phyloP scores from a whole-genome alignment of 495 filamentous ascomycete genomes.

The Daldinia grandis region DNA sequence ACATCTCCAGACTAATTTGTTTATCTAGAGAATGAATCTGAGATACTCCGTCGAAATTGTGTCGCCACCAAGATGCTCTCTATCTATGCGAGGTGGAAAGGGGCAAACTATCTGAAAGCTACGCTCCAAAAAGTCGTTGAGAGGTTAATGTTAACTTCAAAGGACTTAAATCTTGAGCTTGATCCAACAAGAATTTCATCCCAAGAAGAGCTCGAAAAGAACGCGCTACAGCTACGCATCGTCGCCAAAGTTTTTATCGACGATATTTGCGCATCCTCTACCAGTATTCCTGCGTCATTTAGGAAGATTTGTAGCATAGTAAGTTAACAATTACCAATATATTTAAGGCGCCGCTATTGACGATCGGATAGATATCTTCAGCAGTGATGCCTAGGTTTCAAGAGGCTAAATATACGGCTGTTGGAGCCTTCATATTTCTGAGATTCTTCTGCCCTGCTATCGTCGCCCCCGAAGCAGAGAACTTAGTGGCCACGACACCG shows the following conservation, averaged over 20 bases:
- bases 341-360: not conserved
- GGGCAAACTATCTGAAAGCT: constrained; percentile 65
- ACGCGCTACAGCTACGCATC: constrained; percentile 65
- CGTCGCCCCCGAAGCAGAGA: constrained; percentile 71
- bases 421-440: constrained; percentile 73
- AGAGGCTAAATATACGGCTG: constrained; percentile 74
- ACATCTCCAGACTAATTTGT: constrained; percentile 3
- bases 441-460: constrained; percentile 76
- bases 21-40: constrained; percentile 65
- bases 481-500: constrained; percentile 62
- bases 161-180: constrained; percentile 70
- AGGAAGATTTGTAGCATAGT: constrained; percentile 70
- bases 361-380: constrained; percentile 56
- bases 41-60: constrained; percentile 68
- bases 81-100: constrained; percentile 74
- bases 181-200: constrained; percentile 66
- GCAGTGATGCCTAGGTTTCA: constrained; percentile 67
- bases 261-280: constrained; percentile 67
- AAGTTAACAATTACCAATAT: constrained; percentile 32
- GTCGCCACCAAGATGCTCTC: constrained; percentile 75
- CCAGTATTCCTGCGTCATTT: constrained; percentile 68
- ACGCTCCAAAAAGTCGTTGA: constrained; percentile 70
- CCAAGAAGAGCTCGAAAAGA: constrained; percentile 66
- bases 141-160: constrained; percentile 65
- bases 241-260: constrained; percentile 73